Percentiles rank a stretch among this genome's conserved stretches.
Conservation (phyloP, 1,139 yeast species). For the Zygoascus sp. region DNA sequence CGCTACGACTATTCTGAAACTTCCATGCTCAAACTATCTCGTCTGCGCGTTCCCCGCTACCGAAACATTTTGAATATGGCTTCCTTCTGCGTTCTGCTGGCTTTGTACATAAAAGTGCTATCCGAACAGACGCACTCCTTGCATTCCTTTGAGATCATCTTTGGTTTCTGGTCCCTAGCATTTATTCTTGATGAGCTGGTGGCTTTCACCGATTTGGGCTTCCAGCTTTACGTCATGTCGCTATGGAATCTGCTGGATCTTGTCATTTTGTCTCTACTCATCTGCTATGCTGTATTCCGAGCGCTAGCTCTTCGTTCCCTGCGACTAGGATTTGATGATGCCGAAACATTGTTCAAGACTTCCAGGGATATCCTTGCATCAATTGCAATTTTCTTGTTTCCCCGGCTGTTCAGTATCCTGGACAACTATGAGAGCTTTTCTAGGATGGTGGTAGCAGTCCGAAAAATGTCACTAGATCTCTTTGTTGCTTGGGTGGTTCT, state of each 20-base stretch:
- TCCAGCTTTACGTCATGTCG: constrained; percentile 36
- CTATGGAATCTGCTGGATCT: constrained; percentile 40
- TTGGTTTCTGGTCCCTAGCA: constrained; percentile 37
- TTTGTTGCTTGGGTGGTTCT: constrained; percentile 51
- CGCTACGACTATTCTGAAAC: constrained; percentile 37
- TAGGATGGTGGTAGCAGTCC: constrained; percentile 48
- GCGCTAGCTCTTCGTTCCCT: constrained; percentile 21
- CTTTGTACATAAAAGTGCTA: constrained; percentile 33
- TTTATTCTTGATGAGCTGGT: constrained; percentile 38
- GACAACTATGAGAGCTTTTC: constrained; percentile 54
- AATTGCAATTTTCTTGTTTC: constrained; percentile 51
- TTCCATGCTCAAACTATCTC: constrained; percentile 36
- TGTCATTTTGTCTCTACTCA: constrained; percentile 31
- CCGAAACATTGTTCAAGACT: constrained; percentile 26
- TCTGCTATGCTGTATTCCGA: constrained; percentile 29
- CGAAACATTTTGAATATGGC: constrained; percentile 39
- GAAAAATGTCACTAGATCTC: constrained; percentile 53
- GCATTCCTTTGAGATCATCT: constrained; percentile 17
- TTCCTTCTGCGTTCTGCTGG: constrained; percentile 38
- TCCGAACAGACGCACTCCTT: constrained; percentile 21
- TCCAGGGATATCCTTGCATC: constrained; percentile 45
- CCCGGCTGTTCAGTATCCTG: constrained; percentile 50
- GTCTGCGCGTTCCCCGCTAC: constrained; percentile 38
- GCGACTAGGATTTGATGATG: constrained; percentile 15
- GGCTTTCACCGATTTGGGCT: constrained; percentile 37